These are phyloP conservation scores for Hirsutella minnesotensis DNA, from an alignment of 2,329 filamentous ascomycete genomes.

Conservation along the genomic window DNA sequence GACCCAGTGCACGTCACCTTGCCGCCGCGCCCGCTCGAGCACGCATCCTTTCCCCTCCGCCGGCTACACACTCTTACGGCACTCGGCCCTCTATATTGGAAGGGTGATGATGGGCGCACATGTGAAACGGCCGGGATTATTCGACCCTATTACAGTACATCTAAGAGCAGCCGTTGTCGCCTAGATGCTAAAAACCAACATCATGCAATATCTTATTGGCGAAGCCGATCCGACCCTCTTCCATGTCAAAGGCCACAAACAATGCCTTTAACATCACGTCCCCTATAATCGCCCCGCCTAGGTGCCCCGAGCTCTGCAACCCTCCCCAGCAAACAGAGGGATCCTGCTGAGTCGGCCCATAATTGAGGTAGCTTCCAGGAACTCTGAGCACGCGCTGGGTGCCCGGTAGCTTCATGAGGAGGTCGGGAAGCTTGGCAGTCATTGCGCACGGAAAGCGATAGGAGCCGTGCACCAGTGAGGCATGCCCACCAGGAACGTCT, in stretches of 20 bases:
- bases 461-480: slow-evolving; percentile 34
- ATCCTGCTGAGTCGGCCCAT: slow-evolving; percentile 34
- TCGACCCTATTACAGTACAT: too few relatives aligned
- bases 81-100: too few relatives aligned
- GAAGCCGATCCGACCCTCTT: slow-evolving; percentile 26
- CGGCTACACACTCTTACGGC: too few relatives aligned
- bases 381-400: slow-evolving; percentile 38
- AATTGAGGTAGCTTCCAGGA: slow-evolving; percentile 43
- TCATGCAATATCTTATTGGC: slow-evolving; percentile 28
- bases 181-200: not conserved
- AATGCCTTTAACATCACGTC: slow-evolving; percentile 70
- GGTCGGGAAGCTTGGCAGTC: slow-evolving; percentile 41
- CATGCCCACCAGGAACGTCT: slow-evolving; percentile 32
- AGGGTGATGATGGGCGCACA: too few relatives aligned
- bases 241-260: slow-evolving; percentile 59
- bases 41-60: too few relatives aligned
- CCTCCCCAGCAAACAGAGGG: slow-evolving; percentile 59
- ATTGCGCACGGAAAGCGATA: slow-evolving; percentile 47
- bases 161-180: too few relatives aligned
- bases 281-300: slow-evolving; percentile 53
- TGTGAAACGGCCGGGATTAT: too few relatives aligned
- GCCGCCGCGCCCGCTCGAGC: too few relatives aligned
- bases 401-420: slow-evolving; percentile 40
- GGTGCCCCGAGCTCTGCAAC: slow-evolving; percentile 45
- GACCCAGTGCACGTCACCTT: too few relatives aligned